Evolutionary conservation across 306 rosid genomes (phyloP), one percentile per base, ranked within the genome.

Genomic region (Castanea sativa): DNA sequence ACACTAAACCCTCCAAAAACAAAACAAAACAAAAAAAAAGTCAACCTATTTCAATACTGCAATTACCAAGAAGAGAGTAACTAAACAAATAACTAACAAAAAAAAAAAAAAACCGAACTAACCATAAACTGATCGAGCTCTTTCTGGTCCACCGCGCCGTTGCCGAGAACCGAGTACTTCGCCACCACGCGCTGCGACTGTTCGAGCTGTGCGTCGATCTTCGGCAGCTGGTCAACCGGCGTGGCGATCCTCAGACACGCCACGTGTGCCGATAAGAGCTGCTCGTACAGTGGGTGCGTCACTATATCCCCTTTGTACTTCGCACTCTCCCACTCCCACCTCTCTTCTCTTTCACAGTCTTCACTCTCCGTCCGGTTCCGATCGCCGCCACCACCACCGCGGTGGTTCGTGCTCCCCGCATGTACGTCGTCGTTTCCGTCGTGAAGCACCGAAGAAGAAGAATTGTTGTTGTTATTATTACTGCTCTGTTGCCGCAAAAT

Each of bases 261-360:
- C 5, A 95, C 98, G 60, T 95, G 99, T 0, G 98, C 96, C 4
- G 98, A 86, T 1, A 95, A 79, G 14, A 95, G 79, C 78, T 93
- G 99, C 2, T 95, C 99, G 81, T 95, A 95, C 33, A 95, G 91
- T 0, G 98, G 97, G 55, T 95, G 99, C n/a, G 91, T 85, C 61
- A 90, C 69, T 33, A 95, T 89, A 41, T 89, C 96, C 0, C 90
- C 90, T 73, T 93, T 95, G 76, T 76, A 87, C 75, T 85, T 87
- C 32, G 84, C 79, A 5, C 84, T 80, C 71, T 81, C 88, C 64
- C 80, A 21, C 52, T 73, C 85, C 74, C 73, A 18, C 10, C 29
- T 65, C 4, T 51, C 83, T 35, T 74, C 85, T 0, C 79, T 53
- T 14, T 84, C 88, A 15, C 21, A 76, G 76, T 80, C 73, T 5